Conservation (phyloP, 495 filamentous ascomycete species). For the Halenospora varia region DNA sequence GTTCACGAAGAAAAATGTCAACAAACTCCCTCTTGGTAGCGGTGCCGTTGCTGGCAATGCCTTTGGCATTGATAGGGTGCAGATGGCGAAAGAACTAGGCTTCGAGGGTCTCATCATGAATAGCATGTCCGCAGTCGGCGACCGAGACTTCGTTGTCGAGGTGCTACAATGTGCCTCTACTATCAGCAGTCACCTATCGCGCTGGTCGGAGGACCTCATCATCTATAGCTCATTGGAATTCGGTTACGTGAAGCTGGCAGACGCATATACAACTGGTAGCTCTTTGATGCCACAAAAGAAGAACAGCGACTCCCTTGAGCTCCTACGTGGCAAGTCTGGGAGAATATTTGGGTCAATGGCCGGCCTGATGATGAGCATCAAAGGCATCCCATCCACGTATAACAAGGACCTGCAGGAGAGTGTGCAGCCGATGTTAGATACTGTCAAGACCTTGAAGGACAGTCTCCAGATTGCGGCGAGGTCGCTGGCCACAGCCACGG, state of each 20-base stretch:
- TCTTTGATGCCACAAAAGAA: constrained; percentile 79
- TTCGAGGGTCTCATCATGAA: constrained; percentile 82
- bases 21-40: constrained; percentile 73
- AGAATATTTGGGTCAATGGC: constrained; percentile 77
- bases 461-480: constrained; percentile 72
- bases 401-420: constrained; percentile 96
- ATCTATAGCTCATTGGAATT: constrained; percentile 83
- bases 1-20: constrained; percentile 70
- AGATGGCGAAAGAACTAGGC: constrained; percentile 83
- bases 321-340: constrained; percentile 83
- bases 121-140: constrained; percentile 75
- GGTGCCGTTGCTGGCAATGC: constrained; percentile 91
- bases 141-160: constrained; percentile 89
- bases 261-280: constrained; percentile 53
- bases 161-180: constrained; percentile 84
- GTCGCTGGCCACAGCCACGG: constrained; percentile 38
- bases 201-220: constrained; percentile 88
- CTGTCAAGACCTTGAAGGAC: constrained; percentile 83
- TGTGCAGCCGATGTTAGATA: constrained; percentile 82
- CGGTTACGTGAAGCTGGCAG: constrained; percentile 75
- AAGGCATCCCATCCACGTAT: constrained; percentile 86
- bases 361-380: constrained; percentile 81
- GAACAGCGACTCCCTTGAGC: constrained; percentile 77
- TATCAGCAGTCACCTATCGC: constrained; percentile 75
- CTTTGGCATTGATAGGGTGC: constrained; percentile 83